Conservation (phyloP, 176 grass and related monocot species). For the Oryza brachyantha region DNA sequence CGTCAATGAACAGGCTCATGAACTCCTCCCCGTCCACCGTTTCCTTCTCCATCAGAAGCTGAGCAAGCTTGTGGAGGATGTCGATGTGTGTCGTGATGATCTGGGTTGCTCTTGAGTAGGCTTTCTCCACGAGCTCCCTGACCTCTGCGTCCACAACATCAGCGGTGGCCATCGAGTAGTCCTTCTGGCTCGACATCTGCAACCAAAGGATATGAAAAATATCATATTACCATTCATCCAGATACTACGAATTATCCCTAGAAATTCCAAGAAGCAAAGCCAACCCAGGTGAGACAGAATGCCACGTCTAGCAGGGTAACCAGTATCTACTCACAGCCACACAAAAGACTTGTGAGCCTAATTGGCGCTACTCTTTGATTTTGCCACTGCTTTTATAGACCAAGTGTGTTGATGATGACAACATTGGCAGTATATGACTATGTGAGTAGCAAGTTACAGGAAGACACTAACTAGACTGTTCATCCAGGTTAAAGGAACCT, state of each 20-base stretch:
- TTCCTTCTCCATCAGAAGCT: conserved; percentile 97
- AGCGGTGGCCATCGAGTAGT: conserved; percentile 96
- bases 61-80: conserved; percentile 87
- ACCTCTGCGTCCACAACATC: conserved; percentile 91
- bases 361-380: not conserved
- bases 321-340: conserved; percentile 2
- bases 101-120: conserved; percentile 71
- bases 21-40: conserved; percentile 96
- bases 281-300: not conserved
- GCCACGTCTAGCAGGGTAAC: not conserved
- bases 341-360: not conserved
- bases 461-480: not conserved
- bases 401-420: not conserved
- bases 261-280: not conserved
- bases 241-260: not conserved
- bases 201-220: not conserved
- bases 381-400: not conserved
- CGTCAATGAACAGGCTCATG: conserved; percentile 97
- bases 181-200: conserved; percentile 93
- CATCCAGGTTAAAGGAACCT: not conserved
- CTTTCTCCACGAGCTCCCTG: conserved; percentile 78
- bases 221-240: not conserved
- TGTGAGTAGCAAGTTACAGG: not conserved
- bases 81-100: conserved; percentile 75
- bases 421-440: conserved; percentile 13